Evolutionary conservation across 2,329 filamentous ascomycete species (phyloP).

Genomic region (Xylaria sp.): DNA sequence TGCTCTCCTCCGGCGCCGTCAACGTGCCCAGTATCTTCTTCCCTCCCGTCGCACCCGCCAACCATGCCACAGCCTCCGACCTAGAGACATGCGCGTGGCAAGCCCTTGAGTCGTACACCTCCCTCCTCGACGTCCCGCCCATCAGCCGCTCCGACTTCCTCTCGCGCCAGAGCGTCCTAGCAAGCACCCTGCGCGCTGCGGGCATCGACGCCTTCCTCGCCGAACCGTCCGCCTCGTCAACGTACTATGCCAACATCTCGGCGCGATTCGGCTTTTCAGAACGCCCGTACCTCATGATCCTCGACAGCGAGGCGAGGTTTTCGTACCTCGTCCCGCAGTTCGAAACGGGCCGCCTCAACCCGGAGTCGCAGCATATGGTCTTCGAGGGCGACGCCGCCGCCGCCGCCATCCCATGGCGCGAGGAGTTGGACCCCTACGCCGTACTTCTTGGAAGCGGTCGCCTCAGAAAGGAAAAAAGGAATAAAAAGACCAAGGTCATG

Average conservation of each 20-base stretch:
- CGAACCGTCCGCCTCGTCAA: slow-evolving; percentile 39
- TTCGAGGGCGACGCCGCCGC: slow-evolving; percentile 40
- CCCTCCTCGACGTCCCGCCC: slow-evolving; percentile 42
- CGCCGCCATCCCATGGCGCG: slow-evolving; percentile 44
- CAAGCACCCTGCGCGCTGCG: slow-evolving; percentile 37
- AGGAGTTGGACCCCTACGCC: slow-evolving; percentile 44
- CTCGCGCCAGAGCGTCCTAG: slow-evolving; percentile 41
- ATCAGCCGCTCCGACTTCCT: slow-evolving; percentile 45
- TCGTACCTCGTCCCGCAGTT: slow-evolving; percentile 47
- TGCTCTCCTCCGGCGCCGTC: slow-evolving; percentile 7
- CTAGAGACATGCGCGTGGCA: slow-evolving; percentile 45
- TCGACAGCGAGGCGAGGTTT: slow-evolving; percentile 41
- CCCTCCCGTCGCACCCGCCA: neutral
- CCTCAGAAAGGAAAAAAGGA: slow-evolving; percentile 31
- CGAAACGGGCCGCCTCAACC: slow-evolving; percentile 45
- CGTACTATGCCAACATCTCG: slow-evolving; percentile 40
- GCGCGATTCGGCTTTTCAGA: slow-evolving; percentile 44
- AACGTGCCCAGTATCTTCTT: slow-evolving; percentile 5
- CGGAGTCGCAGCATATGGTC: slow-evolving; percentile 44
- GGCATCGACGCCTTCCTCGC: slow-evolving; percentile 47
- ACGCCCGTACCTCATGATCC: slow-evolving; percentile 45
- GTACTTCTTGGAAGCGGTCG: slow-evolving; percentile 36
- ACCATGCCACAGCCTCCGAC: neutral
- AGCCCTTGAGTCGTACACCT: slow-evolving; percentile 38
- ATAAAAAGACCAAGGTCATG: slow-evolving; percentile 43